Conservation (phyloP, 495 filamentous ascomycete genomes). For the Thozetella sp. region DNA sequence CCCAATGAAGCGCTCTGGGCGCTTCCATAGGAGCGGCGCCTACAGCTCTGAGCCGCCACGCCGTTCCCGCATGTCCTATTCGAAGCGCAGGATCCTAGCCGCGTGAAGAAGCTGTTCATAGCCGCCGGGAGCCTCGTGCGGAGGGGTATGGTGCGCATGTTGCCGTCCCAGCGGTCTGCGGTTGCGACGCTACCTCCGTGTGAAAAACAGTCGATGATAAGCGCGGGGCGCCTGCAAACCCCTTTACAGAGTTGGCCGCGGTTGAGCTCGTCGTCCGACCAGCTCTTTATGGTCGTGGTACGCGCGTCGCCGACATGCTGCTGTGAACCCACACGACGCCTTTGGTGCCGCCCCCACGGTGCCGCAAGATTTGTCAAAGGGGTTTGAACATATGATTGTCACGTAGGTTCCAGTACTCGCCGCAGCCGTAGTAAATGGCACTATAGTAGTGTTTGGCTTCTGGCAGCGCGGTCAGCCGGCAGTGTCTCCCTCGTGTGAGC, state of each 20-base stretch:
- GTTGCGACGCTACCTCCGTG: slow-evolving; percentile 61
- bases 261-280: slow-evolving; percentile 50
- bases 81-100: slow-evolving; percentile 40
- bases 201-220: slow-evolving; percentile 55
- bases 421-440: slow-evolving; percentile 59
- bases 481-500: too few relatives aligned
- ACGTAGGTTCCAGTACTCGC: slow-evolving; percentile 58
- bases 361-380: slow-evolving; percentile 44
- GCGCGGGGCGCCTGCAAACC: slow-evolving; percentile 42
- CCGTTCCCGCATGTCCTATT: slow-evolving; percentile 48
- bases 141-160: slow-evolving; percentile 54
- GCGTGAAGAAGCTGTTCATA: slow-evolving; percentile 36
- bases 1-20: slow-evolving; percentile 58
- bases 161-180: slow-evolving; percentile 56
- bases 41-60: slow-evolving; percentile 34
- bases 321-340: slow-evolving; percentile 65
- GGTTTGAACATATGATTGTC: slow-evolving; percentile 64
- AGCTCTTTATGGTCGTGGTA: slow-evolving; percentile 56
- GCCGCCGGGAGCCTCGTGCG: slow-evolving; percentile 25
- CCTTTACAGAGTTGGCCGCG: slow-evolving; percentile 60
- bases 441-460: slow-evolving; percentile 62
- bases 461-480: too few relatives aligned
- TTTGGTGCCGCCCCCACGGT: slow-evolving; percentile 40
- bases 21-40: slow-evolving; percentile 35
- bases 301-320: slow-evolving; percentile 63